Percentiles rank a stretch among this genome's conserved stretches.
phyloP scores from a whole-genome alignment of 495 filamentous ascomycete genomes.

The Letharia columbiana region DNA sequence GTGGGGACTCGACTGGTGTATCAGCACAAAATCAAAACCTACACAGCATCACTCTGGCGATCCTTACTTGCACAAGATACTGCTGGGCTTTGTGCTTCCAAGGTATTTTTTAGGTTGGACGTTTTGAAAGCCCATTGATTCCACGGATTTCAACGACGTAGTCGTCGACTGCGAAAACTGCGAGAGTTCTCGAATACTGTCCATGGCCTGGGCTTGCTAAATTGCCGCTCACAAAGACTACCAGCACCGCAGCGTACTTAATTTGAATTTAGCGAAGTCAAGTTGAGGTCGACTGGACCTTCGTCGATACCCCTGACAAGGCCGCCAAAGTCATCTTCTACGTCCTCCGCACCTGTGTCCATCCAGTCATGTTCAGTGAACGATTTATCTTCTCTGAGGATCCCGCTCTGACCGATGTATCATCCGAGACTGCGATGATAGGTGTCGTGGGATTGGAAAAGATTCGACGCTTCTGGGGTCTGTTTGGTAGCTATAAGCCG shows the following conservation, averaged over 20 bases:
- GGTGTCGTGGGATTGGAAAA: slow-evolving; percentile 6
- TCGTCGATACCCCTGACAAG: slow-evolving; percentile 1
- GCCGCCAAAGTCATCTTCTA: slow-evolving; percentile 7
- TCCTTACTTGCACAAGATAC: background rate
- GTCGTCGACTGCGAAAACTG: background rate
- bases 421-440: background rate
- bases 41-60: background rate
- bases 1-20: background rate
- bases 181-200: background rate
- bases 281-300: slow-evolving; percentile 16
- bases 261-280: background rate
- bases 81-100: background rate
- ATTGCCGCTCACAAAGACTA: slow-evolving; percentile 16
- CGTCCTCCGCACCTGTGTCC: slow-evolving; percentile 5
- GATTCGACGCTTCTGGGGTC: slow-evolving; percentile 2
- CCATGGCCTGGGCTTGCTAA: slow-evolving; percentile 9
- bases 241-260: slow-evolving; percentile 14
- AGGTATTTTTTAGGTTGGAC: background rate
- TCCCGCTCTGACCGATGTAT: slow-evolving; percentile 1
- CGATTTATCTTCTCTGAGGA: slow-evolving; percentile 11
- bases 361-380: slow-evolving; percentile 12
- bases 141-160: background rate
- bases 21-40: background rate
- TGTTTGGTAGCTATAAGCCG: slow-evolving; percentile 3
- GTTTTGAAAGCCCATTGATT: background rate